A percentile compares a stretch with the other conserved stretches of the same genome.
These are phyloP conservation scores for Blastomyces silverae DNA, from an alignment of 2,329 filamentous ascomycete genomes.

Conservation along the genomic window DNA sequence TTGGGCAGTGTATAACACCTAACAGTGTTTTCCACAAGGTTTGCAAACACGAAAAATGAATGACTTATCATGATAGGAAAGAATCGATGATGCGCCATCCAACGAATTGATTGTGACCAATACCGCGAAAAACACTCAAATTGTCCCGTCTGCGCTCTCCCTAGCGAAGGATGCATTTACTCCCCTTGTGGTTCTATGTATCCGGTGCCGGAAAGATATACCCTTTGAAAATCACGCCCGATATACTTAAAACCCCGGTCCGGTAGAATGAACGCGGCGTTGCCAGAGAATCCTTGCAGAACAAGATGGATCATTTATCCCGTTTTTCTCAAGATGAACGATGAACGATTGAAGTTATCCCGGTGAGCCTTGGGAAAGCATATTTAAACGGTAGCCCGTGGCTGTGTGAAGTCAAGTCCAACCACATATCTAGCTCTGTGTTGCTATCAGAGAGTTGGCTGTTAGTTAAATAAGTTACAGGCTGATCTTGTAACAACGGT, in stretches of 20 bases:
- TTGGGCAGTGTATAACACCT: background rate
- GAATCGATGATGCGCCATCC: background rate
- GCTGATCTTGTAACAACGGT: background rate
- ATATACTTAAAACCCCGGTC: background rate
- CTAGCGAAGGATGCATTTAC: too few species aligned
- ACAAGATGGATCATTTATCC: background rate
- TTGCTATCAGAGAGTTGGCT: background rate
- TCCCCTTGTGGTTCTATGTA: background rate
- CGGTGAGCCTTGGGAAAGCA: background rate
- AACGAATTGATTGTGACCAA: background rate
- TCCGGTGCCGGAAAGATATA: background rate
- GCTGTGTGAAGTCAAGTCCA: background rate
- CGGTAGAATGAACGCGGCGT: too few species aligned
- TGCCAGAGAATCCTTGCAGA: background rate
- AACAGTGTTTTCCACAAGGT: background rate
- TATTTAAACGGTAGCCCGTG: background rate
- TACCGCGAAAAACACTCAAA: background rate
- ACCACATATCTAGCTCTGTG: background rate
- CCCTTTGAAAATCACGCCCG: background rate
- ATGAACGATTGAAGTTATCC: background rate
- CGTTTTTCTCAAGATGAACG: background rate
- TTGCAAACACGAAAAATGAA: background rate
- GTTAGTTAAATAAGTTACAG: background rate
- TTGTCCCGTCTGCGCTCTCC: too few species aligned
- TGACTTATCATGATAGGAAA: too few species aligned